These are phyloP conservation scores for Xanthoceras sorbifolium DNA, from an alignment of 345 rosid species.

Conservation along the genomic window DNA sequence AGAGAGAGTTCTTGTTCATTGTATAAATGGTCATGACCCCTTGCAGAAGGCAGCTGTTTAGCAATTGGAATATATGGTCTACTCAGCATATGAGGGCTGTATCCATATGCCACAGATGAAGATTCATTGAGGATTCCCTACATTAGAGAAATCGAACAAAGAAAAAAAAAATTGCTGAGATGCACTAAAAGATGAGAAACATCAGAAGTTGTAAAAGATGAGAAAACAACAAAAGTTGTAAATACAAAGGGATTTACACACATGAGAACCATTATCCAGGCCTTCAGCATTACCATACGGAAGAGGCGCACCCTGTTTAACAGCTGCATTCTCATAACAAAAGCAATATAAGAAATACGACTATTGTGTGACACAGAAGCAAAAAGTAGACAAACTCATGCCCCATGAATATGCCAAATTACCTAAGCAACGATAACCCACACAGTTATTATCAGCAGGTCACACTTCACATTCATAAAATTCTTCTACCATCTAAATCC, in stretches of 20 bases:
- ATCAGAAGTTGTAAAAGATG: constrained; percentile 18
- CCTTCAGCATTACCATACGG: constrained; percentile 35
- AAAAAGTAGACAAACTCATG: constrained; percentile 9
- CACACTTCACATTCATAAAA: neutral
- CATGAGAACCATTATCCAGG: constrained; percentile 42
- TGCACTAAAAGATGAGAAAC: constrained; percentile 12
- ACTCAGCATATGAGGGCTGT: constrained; percentile 33
- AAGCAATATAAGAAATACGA: constrained; percentile 21
- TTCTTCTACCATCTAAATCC: constrained; percentile 11
- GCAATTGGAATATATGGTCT: constrained; percentile 32
- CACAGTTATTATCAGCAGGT: constrained; percentile 1
- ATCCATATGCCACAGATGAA: constrained; percentile 35
- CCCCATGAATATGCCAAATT: constrained; percentile 8
- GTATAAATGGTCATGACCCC: constrained; percentile 34
- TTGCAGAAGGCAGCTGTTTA: constrained; percentile 26
- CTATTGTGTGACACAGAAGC: constrained; percentile 9
- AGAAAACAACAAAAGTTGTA: constrained; percentile 11
- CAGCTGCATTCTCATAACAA: constrained; percentile 43
- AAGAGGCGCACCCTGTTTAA: constrained; percentile 33
- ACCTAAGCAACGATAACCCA: constrained; percentile 15
- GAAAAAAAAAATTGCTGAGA: constrained; percentile 11
- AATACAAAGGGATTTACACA: constrained; percentile 36
- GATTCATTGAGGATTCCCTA: constrained; percentile 41
- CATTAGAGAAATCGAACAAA: constrained; percentile 14
- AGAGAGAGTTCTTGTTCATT: constrained; percentile 33